These are phyloP conservation scores for Sanghuangporus sanghuang DNA, from an alignment of 1,284 basidiomycete species.

Conservation along the genomic window DNA sequence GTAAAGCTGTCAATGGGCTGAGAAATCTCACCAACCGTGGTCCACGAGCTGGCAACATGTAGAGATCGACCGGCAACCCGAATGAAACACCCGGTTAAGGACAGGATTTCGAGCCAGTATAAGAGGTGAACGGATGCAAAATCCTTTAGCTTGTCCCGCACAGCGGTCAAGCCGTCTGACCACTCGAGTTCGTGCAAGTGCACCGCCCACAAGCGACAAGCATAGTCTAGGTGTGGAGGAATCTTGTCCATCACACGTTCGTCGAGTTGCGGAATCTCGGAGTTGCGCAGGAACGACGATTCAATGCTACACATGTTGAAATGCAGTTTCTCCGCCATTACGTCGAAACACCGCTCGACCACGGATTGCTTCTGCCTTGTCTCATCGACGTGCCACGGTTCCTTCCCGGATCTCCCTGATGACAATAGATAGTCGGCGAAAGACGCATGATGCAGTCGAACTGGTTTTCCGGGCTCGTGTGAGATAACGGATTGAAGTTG, in stretches of 20 bases:
- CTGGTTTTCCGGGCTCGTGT: not conserved
- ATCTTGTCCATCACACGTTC: too few species aligned
- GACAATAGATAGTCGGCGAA: not conserved
- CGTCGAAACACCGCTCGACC: not conserved
- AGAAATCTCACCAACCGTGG: too few species aligned
- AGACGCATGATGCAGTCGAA: not conserved
- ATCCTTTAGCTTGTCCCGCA: too few species aligned
- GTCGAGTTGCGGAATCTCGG: not conserved
- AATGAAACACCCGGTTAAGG: too few species aligned
- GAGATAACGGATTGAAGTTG: not conserved
- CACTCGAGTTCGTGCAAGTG: too few species aligned
- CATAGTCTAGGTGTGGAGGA: not conserved
- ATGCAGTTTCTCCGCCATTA: not conserved
- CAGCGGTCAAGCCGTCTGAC: too few species aligned
- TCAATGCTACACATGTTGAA: not conserved
- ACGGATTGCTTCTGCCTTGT: not conserved
- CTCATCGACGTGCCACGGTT: not conserved
- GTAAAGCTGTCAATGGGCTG: not conserved
- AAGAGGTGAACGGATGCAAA: too few species aligned
- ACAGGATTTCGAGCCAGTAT: too few species aligned
- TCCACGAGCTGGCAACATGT: too few species aligned
- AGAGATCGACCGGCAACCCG: too few species aligned
- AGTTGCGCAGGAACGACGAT: not conserved
- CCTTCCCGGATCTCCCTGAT: not conserved
- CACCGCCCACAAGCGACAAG: not conserved